A percentile compares a stretch with the other conserved stretches of the same genome.
Conservation (phyloP, 495 filamentous ascomycete species). For the Aspergillus asperescens region DNA sequence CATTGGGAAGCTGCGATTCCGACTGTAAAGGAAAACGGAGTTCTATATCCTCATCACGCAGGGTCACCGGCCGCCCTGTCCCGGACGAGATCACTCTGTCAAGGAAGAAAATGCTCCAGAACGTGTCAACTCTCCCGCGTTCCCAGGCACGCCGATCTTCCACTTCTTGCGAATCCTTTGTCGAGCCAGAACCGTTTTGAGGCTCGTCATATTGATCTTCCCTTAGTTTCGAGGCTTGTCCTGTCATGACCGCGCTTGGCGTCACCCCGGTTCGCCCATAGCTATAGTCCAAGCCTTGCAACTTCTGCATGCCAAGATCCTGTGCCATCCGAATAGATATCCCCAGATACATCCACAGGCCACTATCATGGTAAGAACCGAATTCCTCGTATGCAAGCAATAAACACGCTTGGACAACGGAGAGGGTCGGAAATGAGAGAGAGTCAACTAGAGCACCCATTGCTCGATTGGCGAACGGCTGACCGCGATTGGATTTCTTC, state of each 20-base stretch:
- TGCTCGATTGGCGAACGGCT: slow-evolving; percentile 71
- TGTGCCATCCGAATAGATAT: slow-evolving; percentile 82
- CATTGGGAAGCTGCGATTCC: slow-evolving; percentile 50
- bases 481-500: slow-evolving; percentile 51
- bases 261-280: slow-evolving; percentile 51
- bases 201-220: slow-evolving; percentile 42
- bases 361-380: slow-evolving; percentile 78
- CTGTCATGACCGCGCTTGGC: slow-evolving; percentile 47
- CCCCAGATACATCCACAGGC: slow-evolving; percentile 85
- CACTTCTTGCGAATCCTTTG: slow-evolving; percentile 17
- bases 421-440: slow-evolving; percentile 71
- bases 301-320: slow-evolving; percentile 74
- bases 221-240: slow-evolving; percentile 37
- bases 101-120: slow-evolving; percentile 82
- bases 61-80: slow-evolving; percentile 71
- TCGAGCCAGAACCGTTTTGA: slow-evolving; percentile 23
- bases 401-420: slow-evolving; percentile 72
- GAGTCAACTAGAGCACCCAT: slow-evolving; percentile 69
- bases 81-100: slow-evolving; percentile 82
- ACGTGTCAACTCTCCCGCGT: slow-evolving; percentile 72
- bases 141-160: slow-evolving; percentile 51
- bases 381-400: slow-evolving; percentile 83
- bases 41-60: slow-evolving; percentile 77
- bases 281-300: slow-evolving; percentile 66
- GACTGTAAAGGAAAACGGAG: slow-evolving; percentile 63